Base-by-base conservation (phyloP, 306 rosid genomes). In the Fagus crenata region DNA sequence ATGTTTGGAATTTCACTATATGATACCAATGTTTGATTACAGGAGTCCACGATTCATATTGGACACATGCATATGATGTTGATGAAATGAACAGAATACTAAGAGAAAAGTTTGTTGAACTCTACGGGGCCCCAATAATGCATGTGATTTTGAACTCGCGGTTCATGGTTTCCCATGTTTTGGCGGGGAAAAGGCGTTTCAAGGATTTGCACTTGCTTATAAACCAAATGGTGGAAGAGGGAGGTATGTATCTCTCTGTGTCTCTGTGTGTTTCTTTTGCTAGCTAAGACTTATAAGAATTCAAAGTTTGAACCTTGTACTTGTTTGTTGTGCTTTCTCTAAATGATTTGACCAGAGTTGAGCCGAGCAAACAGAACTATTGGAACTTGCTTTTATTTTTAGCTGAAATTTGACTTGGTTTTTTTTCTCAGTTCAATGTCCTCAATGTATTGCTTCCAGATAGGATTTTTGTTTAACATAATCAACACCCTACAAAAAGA, bases 11-110 rank as follows among this genome's bases (percentile, higher is more conserved):
- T 71, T 53, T 46, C 54, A 75, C 41, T 59, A 46, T 75, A 18
- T 67, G 18, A 56, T 73, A 60, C 9, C 49, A 22, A 69, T 86
- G 84, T 72, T 77, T 73, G 49, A 79, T 85, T 86, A 63, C 93
- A 95, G 99, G 99, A 73, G 97, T 95, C 68, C 99, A 95, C 46
- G 99, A 95, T 40, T 40, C 5, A 40, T 4, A 4, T 40, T 40
- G 42, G 42, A 40, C 42, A 40, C 42, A 40, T 40, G 42, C 42
- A 40, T 40, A 6, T 40, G 42, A 40, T 40, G 42, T 40, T 40
- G 42, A 40, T 40, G 4, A 40, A 40, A 40, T 40, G 42, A 40
- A 1, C 42, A 40, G 42, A 40, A 40, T 40, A 40, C 42, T 40
- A 4, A 40, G 6, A 40, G 42, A 40, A 40, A 40, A 1, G 42